Base-by-base conservation (phyloP, 495 filamentous ascomycete genomes). In the Penicilliopsis zonata region DNA sequence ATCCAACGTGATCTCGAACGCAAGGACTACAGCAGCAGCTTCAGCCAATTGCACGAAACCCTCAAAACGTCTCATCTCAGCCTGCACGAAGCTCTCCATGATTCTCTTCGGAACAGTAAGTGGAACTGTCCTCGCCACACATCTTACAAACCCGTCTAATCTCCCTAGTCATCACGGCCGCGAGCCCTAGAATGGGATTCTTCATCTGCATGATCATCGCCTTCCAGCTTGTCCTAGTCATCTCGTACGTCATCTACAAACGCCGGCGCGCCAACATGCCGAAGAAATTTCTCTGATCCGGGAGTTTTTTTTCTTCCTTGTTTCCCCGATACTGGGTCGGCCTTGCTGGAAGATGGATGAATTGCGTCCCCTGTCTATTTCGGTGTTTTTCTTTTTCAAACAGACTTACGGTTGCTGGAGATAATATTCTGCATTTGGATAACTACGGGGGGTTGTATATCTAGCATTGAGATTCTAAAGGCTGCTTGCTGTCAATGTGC, bases 261-360 rank as follows among this genome's bases (percentile, higher is more conserved):
- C 66, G 76, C 38, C 73, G 78, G 42, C 78, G 80, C 57, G 63
- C 68, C 9, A 72, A 69, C 38, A 68, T 70, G 47, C 84, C 86
- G 19, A 95, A 95, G 75, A 98, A 98, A 54, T 98, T 86, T 55
- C 58, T 98, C 42, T 98, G 65, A 51, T 39, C 26, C 4, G 20
- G 25, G n/a, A n/a, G n/a, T n/a, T n/a, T n/a, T n/a, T n/a, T n/a
- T 28, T 28, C n/a, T 28, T 28, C 4, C 26, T 13, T 12, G 5
- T 12, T 28, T 5, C 15, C n/a, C 5, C 26, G 26, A 13, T 33
- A 19, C 7, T 28, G 15, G 4, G 28, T 9, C 18, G 9, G 16
- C 19, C 16, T 17, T n/a, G 29, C 25, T 13, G 22, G 28, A 28
- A 28, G 17, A 13, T 16, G 17, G 24, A 25, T 26, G 23, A 22